Base-by-base conservation (phyloP, 2,329 filamentous ascomycete genomes). In the Clonostachys sp. region DNA sequence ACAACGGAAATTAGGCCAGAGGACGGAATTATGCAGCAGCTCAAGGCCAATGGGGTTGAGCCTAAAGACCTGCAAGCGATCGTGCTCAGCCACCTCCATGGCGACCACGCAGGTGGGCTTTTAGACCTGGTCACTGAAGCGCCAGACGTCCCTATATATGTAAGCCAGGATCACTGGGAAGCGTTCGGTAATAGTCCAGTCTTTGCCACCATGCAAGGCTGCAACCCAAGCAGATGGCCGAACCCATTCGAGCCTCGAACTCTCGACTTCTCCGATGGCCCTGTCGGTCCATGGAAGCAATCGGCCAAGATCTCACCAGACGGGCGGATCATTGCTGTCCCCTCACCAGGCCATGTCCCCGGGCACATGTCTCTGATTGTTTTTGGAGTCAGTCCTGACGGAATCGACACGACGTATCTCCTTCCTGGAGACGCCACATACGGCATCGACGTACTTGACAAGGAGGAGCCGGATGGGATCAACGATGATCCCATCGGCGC, bases 341-440 rank as follows among this genome's bases (percentile, higher is more conserved):
- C 61, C 41, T 66, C 64, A 5, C 60, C 63, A 12, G 64, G 64
- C 9, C 63, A 67, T 46, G 60, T 64, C 5, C 57, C 57, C 2
- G 63, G 64, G 0, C 64, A 67, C 47, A 50, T 65, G 12, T 59
- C 57, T 7, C 18, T 67, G 40, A 47, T 65, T 13, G 46, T 38
- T 36, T 30, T 4, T 10, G 24, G 24, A 30, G 1, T 5, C 24
- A 30, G 8, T 10, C 48, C 36, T 4, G 65, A 60, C 3, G 62
- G 56, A 45, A 52, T 47, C 2, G 57, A 55, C 16, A 50, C 45
- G 2, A 62, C 49, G 14, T 64, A 61, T 41, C 50, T 62, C 6
- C 52, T 64, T 16, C 51, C 59, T 2, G 57, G 60, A 1, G 61
- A 66, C 47, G 60, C 62, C 17, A 63, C 60, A 7, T 66, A 66